These are phyloP conservation scores for Spiraea crenata DNA, from an alignment of 331 rosid genomes.

Conservation along the genomic window DNA sequence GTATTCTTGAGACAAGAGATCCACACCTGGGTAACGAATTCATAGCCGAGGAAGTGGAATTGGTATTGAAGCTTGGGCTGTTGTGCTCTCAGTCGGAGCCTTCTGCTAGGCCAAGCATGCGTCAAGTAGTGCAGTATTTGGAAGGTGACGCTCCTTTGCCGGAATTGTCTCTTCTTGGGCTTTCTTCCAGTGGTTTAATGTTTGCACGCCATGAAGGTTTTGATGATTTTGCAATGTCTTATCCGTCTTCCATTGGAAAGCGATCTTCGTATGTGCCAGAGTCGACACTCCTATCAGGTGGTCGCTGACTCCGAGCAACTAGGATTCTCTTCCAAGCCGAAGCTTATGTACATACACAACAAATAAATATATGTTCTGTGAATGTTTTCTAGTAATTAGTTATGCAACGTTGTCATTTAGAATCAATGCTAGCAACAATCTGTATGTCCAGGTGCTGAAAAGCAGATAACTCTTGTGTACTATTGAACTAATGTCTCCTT, in stretches of 20 bases:
- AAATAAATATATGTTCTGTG: neutral
- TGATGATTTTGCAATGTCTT: slow-evolving; percentile 40
- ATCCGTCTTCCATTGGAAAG: slow-evolving; percentile 32
- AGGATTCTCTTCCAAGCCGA: neutral
- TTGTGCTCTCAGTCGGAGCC: slow-evolving; percentile 32
- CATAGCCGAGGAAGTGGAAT: slow-evolving; percentile 23
- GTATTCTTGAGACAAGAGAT: slow-evolving; percentile 25
- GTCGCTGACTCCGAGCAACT: slow-evolving; percentile 33
- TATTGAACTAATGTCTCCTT: too few relatives aligned
- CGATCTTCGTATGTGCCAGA: slow-evolving; percentile 41
- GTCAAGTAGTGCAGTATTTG: slow-evolving; percentile 33
- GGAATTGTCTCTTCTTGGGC: slow-evolving; percentile 22
- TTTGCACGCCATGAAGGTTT: slow-evolving; percentile 26
- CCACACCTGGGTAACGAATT: slow-evolving; percentile 8
- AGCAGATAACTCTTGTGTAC: too few relatives aligned
- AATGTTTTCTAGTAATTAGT: neutral
- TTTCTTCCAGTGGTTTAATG: slow-evolving; percentile 31
- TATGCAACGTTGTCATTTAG: too few relatives aligned
- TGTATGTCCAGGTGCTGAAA: too few relatives aligned
- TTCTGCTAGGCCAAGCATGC: slow-evolving; percentile 31
- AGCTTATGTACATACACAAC: neutral
- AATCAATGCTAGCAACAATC: too few relatives aligned
- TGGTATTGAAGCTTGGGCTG: slow-evolving; percentile 39
- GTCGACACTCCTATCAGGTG: slow-evolving; percentile 50
- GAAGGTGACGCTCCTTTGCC: slow-evolving; percentile 28